Base-by-base conservation (phyloP, 2,329 filamentous ascomycete species). In the Acephala macrosclerotiorum region DNA sequence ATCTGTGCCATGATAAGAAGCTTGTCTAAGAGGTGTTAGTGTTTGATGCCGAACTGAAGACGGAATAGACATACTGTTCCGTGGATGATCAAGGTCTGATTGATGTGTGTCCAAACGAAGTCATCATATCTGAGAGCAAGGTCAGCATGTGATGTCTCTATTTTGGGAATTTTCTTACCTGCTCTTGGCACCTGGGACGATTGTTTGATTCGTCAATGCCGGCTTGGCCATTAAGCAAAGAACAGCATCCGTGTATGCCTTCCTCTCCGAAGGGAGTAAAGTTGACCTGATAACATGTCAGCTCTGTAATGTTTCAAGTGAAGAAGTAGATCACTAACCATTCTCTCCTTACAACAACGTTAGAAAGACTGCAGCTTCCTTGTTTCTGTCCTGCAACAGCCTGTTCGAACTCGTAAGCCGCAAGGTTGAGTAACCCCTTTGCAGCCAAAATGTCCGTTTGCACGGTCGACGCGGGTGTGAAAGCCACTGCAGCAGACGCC, bases 1-100 rank as follows among this genome's bases (percentile, higher is more conserved):
- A 79, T 47, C 81, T 77, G 65, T 83, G 82, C 80, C 81, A 82
- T 38, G 78, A 76, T 40, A 83, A 70, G 72, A 83, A 81, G 71
- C 71, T 74, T 12, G 68, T 61, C 71, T 67, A 57, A 45, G 25
- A 5, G 8, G 36, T 18, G 36, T 60, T 16, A 65, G 60, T 33
- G 45, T 6, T 2, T 38, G 16, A 22, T 36, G 11, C 12, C 20
- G 2, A 55, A 58, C 8, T 61, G 14, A 22, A 18, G 57, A 60
- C 7, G n/a, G 9, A 33, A 8, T n/a, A n/a, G 77, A 71, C 68
- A 51, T 63, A 70, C 72, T n/a, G 72, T 74, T 40, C 66, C 68
- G 55, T 75, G 73, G 7, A 75, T 71, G 22, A 53, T 62, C 7
- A 71, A 53, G 3, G 78, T 79, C 49, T 74, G 70, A 62, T 77